Evolutionary conservation across 1,284 basidiomycete genomes (phyloP).

Genomic region (Cutaneotrichosporon mucoides): DNA sequence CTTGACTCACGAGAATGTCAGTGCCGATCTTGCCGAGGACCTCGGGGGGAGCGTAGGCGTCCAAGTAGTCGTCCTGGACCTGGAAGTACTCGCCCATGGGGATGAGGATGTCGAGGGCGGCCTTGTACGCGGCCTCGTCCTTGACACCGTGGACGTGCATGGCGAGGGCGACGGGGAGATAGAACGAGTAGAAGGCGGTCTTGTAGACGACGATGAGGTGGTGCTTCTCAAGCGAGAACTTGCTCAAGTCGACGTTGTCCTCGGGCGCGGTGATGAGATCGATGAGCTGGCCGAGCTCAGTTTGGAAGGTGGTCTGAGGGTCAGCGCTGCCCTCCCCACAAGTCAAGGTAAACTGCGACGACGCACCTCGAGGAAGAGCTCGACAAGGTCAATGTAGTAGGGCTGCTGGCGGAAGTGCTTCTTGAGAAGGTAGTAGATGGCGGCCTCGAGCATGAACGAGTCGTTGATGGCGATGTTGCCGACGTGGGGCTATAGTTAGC

Average conservation of each 20-base stretch:
- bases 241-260: conserved; percentile 76
- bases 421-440: conserved; percentile 89
- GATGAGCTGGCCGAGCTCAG: conserved; percentile 92
- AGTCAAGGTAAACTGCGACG: too few species aligned
- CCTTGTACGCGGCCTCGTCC: conserved; percentile 66
- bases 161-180: conserved; percentile 93
- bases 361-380: conserved; percentile 77
- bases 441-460: conserved; percentile 90
- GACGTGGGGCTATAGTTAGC: conserved; percentile 55
- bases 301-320: conserved; percentile 65
- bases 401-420: conserved; percentile 75
- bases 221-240: conserved; percentile 83
- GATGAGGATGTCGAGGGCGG: conserved; percentile 78
- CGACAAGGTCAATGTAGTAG: conserved; percentile 84
- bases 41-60: conserved; percentile 85
- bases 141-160: conserved; percentile 73
- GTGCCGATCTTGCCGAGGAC: conserved; percentile 96
- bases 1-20: conserved; percentile 64
- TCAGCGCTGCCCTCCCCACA: too few species aligned
- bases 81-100: conserved; percentile 98
- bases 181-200: conserved; percentile 98
- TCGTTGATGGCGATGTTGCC: conserved; percentile 94
- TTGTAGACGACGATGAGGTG: conserved; percentile 95
- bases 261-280: conserved; percentile 95
- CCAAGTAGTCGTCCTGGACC: conserved; percentile 95